Conservation (phyloP, 306 rosid genomes). For the Purshia tridentata region DNA sequence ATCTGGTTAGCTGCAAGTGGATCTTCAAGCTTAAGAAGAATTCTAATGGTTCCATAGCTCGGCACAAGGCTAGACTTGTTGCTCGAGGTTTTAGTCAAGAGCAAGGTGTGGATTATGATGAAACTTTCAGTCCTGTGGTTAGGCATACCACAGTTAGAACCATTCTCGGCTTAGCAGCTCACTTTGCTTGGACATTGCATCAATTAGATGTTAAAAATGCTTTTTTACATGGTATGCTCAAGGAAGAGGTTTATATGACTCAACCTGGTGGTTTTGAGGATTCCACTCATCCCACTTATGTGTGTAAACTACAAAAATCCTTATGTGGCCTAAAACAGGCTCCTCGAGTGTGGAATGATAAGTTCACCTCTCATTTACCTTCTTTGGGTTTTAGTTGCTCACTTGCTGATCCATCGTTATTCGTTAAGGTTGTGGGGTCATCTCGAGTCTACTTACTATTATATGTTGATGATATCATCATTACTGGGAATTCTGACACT, state of each 20-base stretch:
- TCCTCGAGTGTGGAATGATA: background rate
- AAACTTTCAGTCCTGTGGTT: background rate
- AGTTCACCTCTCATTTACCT: background rate
- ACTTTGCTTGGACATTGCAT: background rate
- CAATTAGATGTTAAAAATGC: too few species aligned
- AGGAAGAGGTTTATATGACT: background rate
- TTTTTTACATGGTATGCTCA: background rate
- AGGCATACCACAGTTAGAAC: background rate
- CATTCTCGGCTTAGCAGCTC: background rate
- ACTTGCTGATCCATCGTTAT: background rate
- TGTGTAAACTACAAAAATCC: background rate
- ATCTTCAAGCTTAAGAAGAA: too few species aligned
- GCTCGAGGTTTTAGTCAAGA: too few species aligned
- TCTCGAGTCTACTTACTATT: background rate
- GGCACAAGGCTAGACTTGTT: too few species aligned
- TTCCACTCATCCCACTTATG: too few species aligned
- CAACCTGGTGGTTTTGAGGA: background rate
- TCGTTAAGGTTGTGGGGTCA: background rate
- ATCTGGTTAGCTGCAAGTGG: too few species aligned
- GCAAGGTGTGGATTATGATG: too few species aligned
- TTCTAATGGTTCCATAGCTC: too few species aligned
- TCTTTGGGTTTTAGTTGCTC: background rate
- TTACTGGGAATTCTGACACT: background rate
- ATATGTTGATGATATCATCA: background rate
- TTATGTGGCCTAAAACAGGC: background rate